Evolutionary conservation across 2,329 filamentous ascomycete species (phyloP).

Genomic region (Cladosporium cucumerinum): DNA sequence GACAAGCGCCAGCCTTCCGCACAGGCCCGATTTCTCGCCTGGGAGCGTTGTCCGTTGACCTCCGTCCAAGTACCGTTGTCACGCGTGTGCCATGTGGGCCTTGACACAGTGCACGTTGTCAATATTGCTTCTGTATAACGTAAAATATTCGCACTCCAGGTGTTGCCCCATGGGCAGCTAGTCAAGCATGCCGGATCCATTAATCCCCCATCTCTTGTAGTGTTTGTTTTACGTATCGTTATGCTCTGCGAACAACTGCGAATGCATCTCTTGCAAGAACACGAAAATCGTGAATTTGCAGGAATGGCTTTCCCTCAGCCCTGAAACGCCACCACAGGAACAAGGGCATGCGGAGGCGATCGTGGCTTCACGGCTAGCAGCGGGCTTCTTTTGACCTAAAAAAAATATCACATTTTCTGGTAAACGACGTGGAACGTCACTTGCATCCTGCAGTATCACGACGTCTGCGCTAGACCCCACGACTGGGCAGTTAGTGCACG

Average conservation of each 20-base stretch:
- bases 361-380: neutral
- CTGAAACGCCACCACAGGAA: neutral
- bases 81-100: neutral
- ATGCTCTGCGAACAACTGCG: neutral
- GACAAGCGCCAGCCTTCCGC: neutral
- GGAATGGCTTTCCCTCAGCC: neutral
- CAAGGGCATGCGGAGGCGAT: neutral
- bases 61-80: neutral
- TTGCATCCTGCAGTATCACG: constrained; percentile 1
- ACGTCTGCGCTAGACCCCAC: neutral
- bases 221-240: neutral
- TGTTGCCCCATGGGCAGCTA: constrained; percentile 7
- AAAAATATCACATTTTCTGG: neutral
- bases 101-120: neutral
- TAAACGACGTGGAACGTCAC: neutral
- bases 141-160: neutral
- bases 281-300: neutral
- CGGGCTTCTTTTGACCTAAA: neutral
- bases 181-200: neutral
- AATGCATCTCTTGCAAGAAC: neutral
- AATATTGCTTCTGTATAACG: constrained; percentile 1
- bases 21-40: neutral
- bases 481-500: neutral
- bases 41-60: neutral
- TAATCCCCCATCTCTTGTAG: neutral